A percentile compares a stretch with the other conserved stretches of the same genome.
phyloP scores from a whole-genome alignment of 2,329 filamentous ascomycete species.

The Colletotrichum sp. region DNA sequence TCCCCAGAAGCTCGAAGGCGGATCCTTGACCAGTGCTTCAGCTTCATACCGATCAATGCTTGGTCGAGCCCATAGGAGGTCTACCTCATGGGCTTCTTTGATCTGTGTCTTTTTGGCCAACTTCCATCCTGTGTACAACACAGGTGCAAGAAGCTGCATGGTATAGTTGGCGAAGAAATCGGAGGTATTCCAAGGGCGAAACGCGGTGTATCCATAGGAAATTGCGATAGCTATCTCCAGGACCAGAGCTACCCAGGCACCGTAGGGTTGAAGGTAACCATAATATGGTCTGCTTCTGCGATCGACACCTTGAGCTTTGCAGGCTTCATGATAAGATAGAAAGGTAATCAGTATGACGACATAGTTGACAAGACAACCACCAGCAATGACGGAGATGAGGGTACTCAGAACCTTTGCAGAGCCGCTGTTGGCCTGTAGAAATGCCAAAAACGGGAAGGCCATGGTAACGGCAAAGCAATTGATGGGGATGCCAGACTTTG shows the following conservation, averaged over 20 bases:
- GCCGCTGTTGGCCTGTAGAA: slow-evolving; percentile 31
- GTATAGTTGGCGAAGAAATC: slow-evolving; percentile 70
- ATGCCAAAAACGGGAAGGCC: background rate
- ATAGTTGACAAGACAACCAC: slow-evolving; percentile 29
- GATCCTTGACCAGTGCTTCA: slow-evolving; percentile 10
- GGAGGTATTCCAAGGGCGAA: slow-evolving; percentile 63
- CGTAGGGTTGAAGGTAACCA: slow-evolving; percentile 71
- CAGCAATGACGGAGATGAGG: slow-evolving; percentile 69
- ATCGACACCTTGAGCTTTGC: slow-evolving; percentile 58
- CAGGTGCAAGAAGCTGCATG: slow-evolving; percentile 64
- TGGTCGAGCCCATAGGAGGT: slow-evolving; percentile 64
- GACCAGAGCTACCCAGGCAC: slow-evolving; percentile 60
- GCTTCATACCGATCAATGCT: slow-evolving; percentile 63
- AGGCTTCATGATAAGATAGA: slow-evolving; percentile 64
- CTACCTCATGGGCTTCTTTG: slow-evolving; percentile 56
- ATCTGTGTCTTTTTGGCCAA: slow-evolving; percentile 63
- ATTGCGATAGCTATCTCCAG: slow-evolving; percentile 66
- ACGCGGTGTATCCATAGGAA: slow-evolving; percentile 68
- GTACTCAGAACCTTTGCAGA: slow-evolving; percentile 73
- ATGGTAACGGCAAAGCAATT: slow-evolving; percentile 20
- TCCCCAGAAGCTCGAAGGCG: slow-evolving; percentile 58
- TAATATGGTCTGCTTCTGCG: slow-evolving; percentile 66
- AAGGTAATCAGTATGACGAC: slow-evolving; percentile 51
- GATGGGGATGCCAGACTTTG: slow-evolving; percentile 35
- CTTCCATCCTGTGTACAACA: slow-evolving; percentile 63